These are phyloP conservation scores for Pseudogymnoascus sp. DNA, from an alignment of 2,329 filamentous ascomycete genomes.

Conservation along the genomic window DNA sequence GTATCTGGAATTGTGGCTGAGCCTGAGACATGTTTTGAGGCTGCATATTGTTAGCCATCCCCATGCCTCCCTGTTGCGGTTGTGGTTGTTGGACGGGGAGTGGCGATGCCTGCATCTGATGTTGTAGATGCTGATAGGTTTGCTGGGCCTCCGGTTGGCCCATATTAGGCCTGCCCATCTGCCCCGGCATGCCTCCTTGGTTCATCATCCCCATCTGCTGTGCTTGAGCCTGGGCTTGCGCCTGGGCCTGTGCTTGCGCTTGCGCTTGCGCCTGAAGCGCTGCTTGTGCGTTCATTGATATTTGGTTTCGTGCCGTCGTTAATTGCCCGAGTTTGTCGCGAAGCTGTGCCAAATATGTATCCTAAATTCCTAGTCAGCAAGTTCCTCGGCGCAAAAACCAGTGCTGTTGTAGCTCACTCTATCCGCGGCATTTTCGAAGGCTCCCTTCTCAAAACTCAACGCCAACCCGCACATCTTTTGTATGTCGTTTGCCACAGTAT, in stretches of 20 bases:
- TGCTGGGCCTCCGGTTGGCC: slow-evolving; percentile 42
- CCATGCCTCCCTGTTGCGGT: slow-evolving; percentile 24
- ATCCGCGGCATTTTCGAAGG: slow-evolving; percentile 6
- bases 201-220: slow-evolving; percentile 49
- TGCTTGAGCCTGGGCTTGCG: slow-evolving; percentile 32
- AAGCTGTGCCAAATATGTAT: slow-evolving; percentile 11
- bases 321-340: slow-evolving; percentile 25
- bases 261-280: slow-evolving; percentile 30
- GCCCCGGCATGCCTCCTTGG: slow-evolving; percentile 42
- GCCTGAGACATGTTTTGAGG: slow-evolving; percentile 25
- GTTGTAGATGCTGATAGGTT: slow-evolving; percentile 51
- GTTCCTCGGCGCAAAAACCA: not conserved
- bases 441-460: slow-evolving; percentile 10
- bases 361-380: slow-evolving; percentile 10
- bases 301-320: slow-evolving; percentile 22
- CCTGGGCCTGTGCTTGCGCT: slow-evolving; percentile 34
- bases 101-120: slow-evolving; percentile 49
- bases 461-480: slow-evolving; percentile 10
- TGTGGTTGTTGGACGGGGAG: slow-evolving; percentile 41
- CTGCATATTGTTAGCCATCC: slow-evolving; percentile 27
- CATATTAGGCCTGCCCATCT: slow-evolving; percentile 44
- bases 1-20: slow-evolving; percentile 33
- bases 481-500: not conserved
- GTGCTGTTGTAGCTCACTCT: slow-evolving; percentile 4
- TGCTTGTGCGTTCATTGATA: slow-evolving; percentile 39